Base-by-base conservation (phyloP, 805 yeast species). In the Saccharomycopsis microspora region DNA sequence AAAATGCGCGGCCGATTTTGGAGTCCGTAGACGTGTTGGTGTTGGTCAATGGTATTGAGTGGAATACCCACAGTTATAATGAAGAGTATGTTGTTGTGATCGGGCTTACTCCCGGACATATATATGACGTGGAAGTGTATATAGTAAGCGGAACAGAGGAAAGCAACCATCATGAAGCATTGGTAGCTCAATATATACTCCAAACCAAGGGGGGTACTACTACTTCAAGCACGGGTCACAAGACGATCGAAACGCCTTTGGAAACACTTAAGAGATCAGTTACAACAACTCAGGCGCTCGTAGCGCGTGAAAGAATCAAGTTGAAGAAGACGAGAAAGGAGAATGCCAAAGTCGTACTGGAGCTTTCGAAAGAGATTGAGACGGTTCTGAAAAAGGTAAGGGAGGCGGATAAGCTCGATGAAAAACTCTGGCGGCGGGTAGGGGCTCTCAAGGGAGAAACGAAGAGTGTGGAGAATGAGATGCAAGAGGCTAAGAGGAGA, bases 231-330 rank as follows among this genome's bases (percentile, higher is more conserved):
- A 32, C 35, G 38, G 27, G 29, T n/a, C 38, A 42, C 28, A 11
- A n/a, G 27, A 48, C 45, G 27, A 47, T 51, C 36, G 47, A 45
- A 30, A 70, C 85, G 1, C 87, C 89, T 0, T 64, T 81, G 41
- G 69, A 76, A 1, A 82, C 88, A 1, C 63, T 82, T 38, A 76
- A 80, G 54, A 81, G 78, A 55, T 77, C 84, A 27, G 74, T 81
- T 35, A 69, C 77, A 34, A 78, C 86, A 0, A 79, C 86, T 0
- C 76, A 77, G 53, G 74, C 75, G 29, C 75, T 76, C 38, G 65
- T 81, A 40, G 69, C 71, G 5, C 75, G 78, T 43, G 85, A 79
- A 54, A 74, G 75, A 55, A 57, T 65, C n/a, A 75, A 73, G 48
- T 56, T 80, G 55, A 80, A 78, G 59, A 76, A 76, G 46, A 60